Evolutionary conservation across 2,329 filamentous ascomycete species (phyloP).

Genomic region (Hypoxylon sp.): DNA sequence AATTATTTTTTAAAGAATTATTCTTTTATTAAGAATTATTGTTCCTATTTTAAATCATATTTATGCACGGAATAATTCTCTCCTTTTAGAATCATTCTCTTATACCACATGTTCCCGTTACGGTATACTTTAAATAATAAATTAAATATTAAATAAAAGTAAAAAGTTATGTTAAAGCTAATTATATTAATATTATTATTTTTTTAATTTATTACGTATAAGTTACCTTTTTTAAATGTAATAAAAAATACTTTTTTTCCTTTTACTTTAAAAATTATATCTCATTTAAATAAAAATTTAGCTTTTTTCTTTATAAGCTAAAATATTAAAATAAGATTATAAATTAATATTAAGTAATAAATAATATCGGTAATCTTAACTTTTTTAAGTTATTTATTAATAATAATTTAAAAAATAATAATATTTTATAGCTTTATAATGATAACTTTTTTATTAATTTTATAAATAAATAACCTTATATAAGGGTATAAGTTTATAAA

Average conservation of each 20-base stretch:
- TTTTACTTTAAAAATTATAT: conserved; percentile 6
- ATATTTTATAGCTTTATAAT: conserved; percentile 9
- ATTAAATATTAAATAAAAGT: conserved; percentile 15
- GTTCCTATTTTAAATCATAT: no score
- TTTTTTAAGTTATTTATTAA: conserved; percentile 7
- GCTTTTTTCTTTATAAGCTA: conserved; percentile 7
- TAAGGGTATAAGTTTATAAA: not conserved
- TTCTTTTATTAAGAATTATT: no score
- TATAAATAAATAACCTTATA: conserved; percentile 9
- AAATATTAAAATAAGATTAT: conserved; percentile 1
- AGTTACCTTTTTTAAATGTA: conserved; percentile 1
- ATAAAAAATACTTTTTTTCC: conserved; percentile 16
- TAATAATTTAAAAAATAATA: conserved; percentile 9
- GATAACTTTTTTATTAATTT: conserved; percentile 4
- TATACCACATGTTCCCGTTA: no score
- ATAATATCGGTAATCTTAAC: conserved; percentile 11
- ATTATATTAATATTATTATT: conserved; percentile 20
- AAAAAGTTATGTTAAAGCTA: conserved; percentile 8
- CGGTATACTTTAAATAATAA: conserved; percentile 8
- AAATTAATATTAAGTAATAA: not conserved
- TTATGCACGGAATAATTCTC: no score
- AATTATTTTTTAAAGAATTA: no score
- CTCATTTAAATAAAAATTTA: conserved; percentile 13
- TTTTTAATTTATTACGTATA: conserved; percentile 22
- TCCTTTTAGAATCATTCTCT: no score